Evolutionary conservation across 306 rosid species (phyloP).

Genomic region (Trifolium dubium): DNA sequence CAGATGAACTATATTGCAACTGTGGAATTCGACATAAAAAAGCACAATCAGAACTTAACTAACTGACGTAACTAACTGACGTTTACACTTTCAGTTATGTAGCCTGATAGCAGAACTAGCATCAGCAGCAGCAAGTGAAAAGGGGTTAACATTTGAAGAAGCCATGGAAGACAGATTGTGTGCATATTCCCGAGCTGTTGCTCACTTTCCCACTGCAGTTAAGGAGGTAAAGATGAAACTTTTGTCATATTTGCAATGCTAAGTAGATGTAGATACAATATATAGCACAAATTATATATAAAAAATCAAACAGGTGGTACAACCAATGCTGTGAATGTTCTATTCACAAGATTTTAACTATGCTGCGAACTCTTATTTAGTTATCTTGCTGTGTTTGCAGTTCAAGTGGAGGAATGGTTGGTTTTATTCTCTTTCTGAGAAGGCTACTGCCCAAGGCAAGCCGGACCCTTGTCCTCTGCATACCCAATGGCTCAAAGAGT

Average conservation of each 20-base stretch:
- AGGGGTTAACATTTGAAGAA: constrained; percentile 70
- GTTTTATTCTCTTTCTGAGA: constrained; percentile 80
- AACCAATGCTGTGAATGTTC: not conserved
- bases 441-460: constrained; percentile 68
- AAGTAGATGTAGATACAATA: not conserved
- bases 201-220: constrained; percentile 96
- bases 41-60: constrained; percentile 16
- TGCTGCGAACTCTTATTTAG: constrained; percentile 18
- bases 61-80: constrained; percentile 27
- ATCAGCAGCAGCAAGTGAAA: constrained; percentile 75
- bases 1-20: constrained; percentile 6
- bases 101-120: constrained; percentile 81
- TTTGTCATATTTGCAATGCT: not conserved
- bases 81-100: constrained; percentile 63
- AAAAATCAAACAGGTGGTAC: constrained; percentile 50
- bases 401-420: constrained; percentile 98
- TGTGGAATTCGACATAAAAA: constrained; percentile 13
- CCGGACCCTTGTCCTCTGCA: constrained; percentile 90
- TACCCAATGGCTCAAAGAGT: constrained; percentile 80
- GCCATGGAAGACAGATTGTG: constrained; percentile 85
- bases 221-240: constrained; percentile 68
- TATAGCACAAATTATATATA: not conserved
- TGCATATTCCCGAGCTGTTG: constrained; percentile 83
- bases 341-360: not conserved
- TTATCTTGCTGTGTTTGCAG: constrained; percentile 52